Evolutionary conservation across 495 filamentous ascomycete genomes (phyloP).

Genomic region (Aspergillus diversus): DNA sequence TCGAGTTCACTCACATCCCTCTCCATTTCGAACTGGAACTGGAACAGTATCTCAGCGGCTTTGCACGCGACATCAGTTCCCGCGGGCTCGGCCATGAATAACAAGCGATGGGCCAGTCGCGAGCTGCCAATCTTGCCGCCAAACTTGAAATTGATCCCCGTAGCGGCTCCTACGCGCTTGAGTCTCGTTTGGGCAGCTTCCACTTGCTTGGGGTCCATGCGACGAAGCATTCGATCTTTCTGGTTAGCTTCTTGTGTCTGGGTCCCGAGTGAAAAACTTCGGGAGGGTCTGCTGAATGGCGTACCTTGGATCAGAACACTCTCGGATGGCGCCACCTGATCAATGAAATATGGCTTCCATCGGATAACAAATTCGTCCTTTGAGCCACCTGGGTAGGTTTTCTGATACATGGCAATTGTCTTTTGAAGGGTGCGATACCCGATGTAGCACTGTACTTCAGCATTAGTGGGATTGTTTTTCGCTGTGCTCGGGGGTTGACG

Average conservation of each 20-base stretch:
- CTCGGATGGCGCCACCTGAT: slow-evolving; percentile 56
- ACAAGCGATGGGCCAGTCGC: slow-evolving; percentile 24
- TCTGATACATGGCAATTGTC: slow-evolving; percentile 61
- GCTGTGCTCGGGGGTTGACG: slow-evolving; percentile 14
- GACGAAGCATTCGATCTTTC: slow-evolving; percentile 29
- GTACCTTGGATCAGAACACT: slow-evolving; percentile 25
- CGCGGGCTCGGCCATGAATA: background rate
- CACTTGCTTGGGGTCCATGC: slow-evolving; percentile 22
- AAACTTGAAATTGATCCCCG: slow-evolving; percentile 27
- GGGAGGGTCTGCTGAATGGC: background rate
- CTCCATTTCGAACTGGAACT: slow-evolving; percentile 29
- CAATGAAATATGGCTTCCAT: slow-evolving; percentile 70
- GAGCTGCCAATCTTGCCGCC: slow-evolving; percentile 31
- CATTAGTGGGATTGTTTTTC: slow-evolving; percentile 6
- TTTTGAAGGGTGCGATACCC: slow-evolving; percentile 64
- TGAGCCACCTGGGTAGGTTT: slow-evolving; percentile 52
- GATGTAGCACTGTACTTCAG: slow-evolving; percentile 61
- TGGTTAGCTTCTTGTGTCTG: background rate
- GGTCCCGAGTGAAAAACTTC: background rate
- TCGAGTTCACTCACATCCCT: slow-evolving; percentile 24
- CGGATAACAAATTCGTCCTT: slow-evolving; percentile 60
- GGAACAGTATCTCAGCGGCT: slow-evolving; percentile 22
- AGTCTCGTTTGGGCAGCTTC: slow-evolving; percentile 22
- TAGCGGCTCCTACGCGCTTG: slow-evolving; percentile 13
- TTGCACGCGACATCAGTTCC: slow-evolving; percentile 16